Evolutionary conservation across 1,284 basidiomycete genomes (phyloP).

Genomic region (Boletus hoseneyae): DNA sequence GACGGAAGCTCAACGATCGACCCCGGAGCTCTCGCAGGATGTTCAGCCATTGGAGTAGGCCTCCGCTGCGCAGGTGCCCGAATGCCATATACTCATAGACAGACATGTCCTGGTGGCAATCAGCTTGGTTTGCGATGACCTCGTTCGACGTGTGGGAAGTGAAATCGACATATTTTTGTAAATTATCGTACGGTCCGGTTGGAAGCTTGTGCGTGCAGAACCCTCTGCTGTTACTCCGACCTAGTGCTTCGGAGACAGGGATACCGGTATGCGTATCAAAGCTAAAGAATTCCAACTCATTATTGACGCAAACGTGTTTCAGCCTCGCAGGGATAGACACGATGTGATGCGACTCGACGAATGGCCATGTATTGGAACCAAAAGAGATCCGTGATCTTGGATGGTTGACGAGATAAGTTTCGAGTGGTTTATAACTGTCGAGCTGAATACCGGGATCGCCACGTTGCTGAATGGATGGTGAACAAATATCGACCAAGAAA

Average conservation of each 20-base stretch:
- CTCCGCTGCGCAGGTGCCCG: neutral
- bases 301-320: neutral
- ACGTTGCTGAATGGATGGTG: too few species aligned
- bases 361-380: too few species aligned
- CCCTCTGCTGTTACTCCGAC: neutral
- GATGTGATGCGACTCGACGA: too few species aligned
- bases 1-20: neutral
- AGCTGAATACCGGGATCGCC: too few species aligned
- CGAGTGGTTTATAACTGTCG: neutral
- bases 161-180: neutral
- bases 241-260: neutral
- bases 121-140: neutral
- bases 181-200: neutral
- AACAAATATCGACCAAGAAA: too few species aligned
- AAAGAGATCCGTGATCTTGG: neutral
- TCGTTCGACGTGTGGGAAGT: too few species aligned
- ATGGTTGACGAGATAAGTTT: neutral
- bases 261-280: constrained; percentile 22
- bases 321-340: too few species aligned
- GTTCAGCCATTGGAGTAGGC: neutral
- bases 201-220: neutral
- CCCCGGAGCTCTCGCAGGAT: too few species aligned
- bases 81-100: neutral
- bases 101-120: neutral
- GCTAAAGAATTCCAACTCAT: constrained; percentile 30